These are phyloP conservation scores for Vitis hybrid DNA, from an alignment of 177 flowering plant genomes.

Conservation along the genomic window DNA sequence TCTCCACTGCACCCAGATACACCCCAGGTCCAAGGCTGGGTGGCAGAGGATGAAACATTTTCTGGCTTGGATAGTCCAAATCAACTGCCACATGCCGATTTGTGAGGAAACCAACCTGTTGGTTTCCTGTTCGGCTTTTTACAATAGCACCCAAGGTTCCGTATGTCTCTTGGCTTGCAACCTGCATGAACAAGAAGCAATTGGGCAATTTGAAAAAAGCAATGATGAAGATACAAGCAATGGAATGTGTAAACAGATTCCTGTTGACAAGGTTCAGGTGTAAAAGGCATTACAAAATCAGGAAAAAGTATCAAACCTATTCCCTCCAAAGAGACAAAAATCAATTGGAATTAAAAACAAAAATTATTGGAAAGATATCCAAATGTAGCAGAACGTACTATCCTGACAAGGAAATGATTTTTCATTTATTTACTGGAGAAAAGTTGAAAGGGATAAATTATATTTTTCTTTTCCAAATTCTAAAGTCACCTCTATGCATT, in stretches of 20 bases:
- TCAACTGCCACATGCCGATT: slow-evolving; percentile 94
- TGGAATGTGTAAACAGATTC: not conserved
- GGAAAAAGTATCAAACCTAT: not conserved
- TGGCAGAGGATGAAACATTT: slow-evolving; percentile 96
- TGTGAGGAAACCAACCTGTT: slow-evolving; percentile 90
- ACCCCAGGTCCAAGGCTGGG: slow-evolving; percentile 96
- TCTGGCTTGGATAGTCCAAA: slow-evolving; percentile 88
- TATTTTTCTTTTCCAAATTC: too few relatives aligned
- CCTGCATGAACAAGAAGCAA: slow-evolving; percentile 42
- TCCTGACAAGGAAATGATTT: not conserved
- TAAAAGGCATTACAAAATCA: not conserved
- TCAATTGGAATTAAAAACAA: not conserved
- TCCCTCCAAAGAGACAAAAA: not conserved
- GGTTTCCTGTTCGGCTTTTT: slow-evolving; percentile 82
- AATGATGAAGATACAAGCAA: not conserved
- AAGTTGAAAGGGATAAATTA: too few relatives aligned
- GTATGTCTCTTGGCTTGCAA: slow-evolving; percentile 93
- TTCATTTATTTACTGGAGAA: too few relatives aligned
- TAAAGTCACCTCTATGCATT: too few relatives aligned
- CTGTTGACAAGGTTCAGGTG: not conserved
- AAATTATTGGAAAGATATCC: not conserved
- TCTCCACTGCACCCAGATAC: slow-evolving; percentile 92
- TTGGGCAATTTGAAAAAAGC: not conserved
- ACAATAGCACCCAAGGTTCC: slow-evolving; percentile 97
- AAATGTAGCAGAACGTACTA: not conserved